Conservation (phyloP, 352 stramenopile genomes). For the Pythium coloratum region DNA sequence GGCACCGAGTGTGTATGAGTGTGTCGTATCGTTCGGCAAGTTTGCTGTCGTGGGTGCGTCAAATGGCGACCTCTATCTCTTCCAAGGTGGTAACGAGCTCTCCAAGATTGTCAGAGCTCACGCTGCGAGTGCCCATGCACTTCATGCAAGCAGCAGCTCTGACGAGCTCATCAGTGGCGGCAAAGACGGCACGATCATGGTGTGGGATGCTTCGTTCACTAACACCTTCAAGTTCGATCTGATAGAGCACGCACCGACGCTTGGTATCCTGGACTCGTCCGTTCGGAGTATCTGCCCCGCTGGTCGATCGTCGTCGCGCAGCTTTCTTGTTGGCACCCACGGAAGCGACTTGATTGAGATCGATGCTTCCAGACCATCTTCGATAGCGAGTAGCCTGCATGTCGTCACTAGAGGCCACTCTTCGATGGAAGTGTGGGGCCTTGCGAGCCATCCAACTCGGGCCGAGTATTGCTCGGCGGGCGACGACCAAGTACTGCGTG, state of each 20-base stretch:
- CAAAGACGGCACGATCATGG: slow-evolving; percentile 84
- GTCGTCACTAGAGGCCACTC: slow-evolving; percentile 68
- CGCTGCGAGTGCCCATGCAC: slow-evolving; percentile 38
- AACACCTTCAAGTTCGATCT: slow-evolving; percentile 44
- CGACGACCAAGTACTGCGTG: slow-evolving; percentile 76
- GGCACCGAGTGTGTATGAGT: slow-evolving; percentile 49
- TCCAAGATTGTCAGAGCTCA: slow-evolving; percentile 58
- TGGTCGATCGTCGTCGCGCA: slow-evolving; percentile 26
- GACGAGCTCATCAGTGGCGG: slow-evolving; percentile 79
- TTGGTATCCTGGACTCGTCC: slow-evolving; percentile 19
- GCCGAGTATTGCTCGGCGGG: slow-evolving; percentile 74
- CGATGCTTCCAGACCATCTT: slow-evolving; percentile 38
- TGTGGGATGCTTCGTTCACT: slow-evolving; percentile 78
- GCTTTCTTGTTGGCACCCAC: slow-evolving; percentile 79
- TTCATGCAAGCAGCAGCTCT: slow-evolving; percentile 38
- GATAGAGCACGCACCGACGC: slow-evolving; percentile 29
- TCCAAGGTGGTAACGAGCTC: slow-evolving; percentile 54
- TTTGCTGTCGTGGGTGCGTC: slow-evolving; percentile 50
- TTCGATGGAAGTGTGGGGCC: slow-evolving; percentile 76
- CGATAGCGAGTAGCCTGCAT: slow-evolving; percentile 4
- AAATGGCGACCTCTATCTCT: slow-evolving; percentile 80
- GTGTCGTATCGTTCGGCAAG: slow-evolving; percentile 48
- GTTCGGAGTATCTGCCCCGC: slow-evolving; percentile 54
- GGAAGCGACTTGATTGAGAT: slow-evolving; percentile 90
- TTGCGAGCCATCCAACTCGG: slow-evolving; percentile 70